A percentile compares a stretch with the other conserved stretches of the same genome.
Conservation (phyloP, 2,329 filamentous ascomycete genomes). For the Sclerotinia borealis region DNA sequence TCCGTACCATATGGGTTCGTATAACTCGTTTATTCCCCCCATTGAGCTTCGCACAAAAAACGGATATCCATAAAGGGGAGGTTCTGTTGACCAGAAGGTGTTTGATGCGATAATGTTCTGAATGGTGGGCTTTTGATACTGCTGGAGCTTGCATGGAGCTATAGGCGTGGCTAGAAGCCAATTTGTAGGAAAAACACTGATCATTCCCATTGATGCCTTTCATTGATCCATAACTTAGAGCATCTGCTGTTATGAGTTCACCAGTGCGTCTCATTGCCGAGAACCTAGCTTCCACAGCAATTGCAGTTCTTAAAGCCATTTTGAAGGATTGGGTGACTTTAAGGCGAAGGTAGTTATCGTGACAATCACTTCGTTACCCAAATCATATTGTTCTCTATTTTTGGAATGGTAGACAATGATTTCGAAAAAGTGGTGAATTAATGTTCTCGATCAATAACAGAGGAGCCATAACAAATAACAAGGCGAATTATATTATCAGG, state of each 20-base stretch:
- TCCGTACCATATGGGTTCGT: conserved; percentile 40
- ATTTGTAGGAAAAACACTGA: not conserved
- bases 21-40: conserved; percentile 38
- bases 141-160: not conserved
- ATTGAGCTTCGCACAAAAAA: conserved; percentile 32
- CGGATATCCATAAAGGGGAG: conserved; percentile 42
- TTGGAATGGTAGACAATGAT: not conserved
- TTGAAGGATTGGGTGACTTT: not conserved
- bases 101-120: conserved; percentile 3
- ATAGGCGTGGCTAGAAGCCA: not conserved
- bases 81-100: conserved; percentile 6
- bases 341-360: not conserved
- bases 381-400: not conserved
- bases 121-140: not conserved
- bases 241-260: not conserved
- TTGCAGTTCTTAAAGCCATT: not conserved
- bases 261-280: not conserved
- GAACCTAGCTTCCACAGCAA: not conserved
- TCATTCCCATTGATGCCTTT: not conserved
- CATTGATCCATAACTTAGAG: not conserved
- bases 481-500: not conserved
- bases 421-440: not conserved
- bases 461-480: not conserved
- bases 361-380: not conserved
- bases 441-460: not conserved